Evolutionary conservation across 1,284 basidiomycete genomes (phyloP), one percentile per base, ranked within the genome.

Genomic region (Malassezia cuniculi): DNA sequence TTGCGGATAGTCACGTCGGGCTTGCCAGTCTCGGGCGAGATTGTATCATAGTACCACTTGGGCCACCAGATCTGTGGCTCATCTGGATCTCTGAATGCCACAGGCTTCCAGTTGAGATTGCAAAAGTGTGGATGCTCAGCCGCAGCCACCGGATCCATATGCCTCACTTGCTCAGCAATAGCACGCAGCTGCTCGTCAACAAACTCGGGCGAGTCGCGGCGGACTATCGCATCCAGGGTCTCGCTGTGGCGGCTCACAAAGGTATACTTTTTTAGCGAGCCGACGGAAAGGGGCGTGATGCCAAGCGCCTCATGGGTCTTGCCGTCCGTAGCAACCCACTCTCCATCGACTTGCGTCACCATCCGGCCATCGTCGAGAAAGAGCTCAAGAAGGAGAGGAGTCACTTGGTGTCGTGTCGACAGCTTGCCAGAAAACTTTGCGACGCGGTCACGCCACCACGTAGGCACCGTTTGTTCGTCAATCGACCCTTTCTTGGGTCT

Each of bases 11-110:
- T 89, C 39, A 97, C 71, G 57, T 93, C 85, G 20, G 94, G 74
- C 27, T 60, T 49, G 6, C 56, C 57, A 1, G 58, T 44, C 4
- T 58, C 54, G 0, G 72, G 67, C 8, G 66, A 61, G 34, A 71
- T 70, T 34, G 87, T 75, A 27, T 95, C 86, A 85, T 83, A 90
- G 66, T 86, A 99, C 90, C 93, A 99, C 61, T 86, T 84, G 0
- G 89, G 90, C 76, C 76, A 77, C 41, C 62, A 65, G 5, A 35
- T n/a, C 29, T 39, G 41, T 8, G 44, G 30, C 28, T 54, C 55
- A 20, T 47, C 45, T 3, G 48, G 46, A 9, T 32, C 27, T 18
- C 34, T 41, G 26, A 27, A 54, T 31, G 36, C 50, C 37, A 52
- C 44, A 28, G 44, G 34, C 24, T 47, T 48, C 50, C 49, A 50